Evolutionary conservation across 73 alveolate species (phyloP).

Genomic region (Symbiodinium natans): DNA sequence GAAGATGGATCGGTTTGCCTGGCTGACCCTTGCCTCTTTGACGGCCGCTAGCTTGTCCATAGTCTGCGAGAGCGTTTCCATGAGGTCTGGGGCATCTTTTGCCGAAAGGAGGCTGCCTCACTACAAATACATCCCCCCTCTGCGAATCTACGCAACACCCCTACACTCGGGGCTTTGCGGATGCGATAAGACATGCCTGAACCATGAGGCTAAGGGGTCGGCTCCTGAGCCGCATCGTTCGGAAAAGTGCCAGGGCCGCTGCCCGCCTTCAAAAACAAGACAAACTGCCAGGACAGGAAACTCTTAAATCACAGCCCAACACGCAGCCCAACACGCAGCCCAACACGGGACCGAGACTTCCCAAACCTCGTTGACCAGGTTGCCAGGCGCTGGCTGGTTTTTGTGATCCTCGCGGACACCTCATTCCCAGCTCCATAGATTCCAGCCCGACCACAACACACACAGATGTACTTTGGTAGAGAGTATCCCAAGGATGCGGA

Average conservation of each 20-base stretch:
- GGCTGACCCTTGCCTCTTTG: background rate
- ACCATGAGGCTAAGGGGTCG: background rate
- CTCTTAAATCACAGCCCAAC: too few relatives aligned
- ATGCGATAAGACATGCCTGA: background rate
- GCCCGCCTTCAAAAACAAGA: slow-evolving; percentile 76
- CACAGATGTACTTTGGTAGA: too few relatives aligned
- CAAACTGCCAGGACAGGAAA: too few relatives aligned
- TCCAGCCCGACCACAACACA: too few relatives aligned
- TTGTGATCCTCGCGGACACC: slow-evolving; percentile 45
- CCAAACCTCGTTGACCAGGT: slow-evolving; percentile 51
- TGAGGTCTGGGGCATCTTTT: slow-evolving; percentile 63
- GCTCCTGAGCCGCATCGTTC: slow-evolving; percentile 63
- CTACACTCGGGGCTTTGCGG: background rate
- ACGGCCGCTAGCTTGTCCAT: slow-evolving; percentile 36
- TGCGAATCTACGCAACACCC: background rate
- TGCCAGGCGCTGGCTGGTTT: slow-evolving; percentile 47
- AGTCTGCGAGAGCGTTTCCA: slow-evolving; percentile 62
- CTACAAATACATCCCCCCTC: background rate
- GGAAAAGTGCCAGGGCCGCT: slow-evolving; percentile 65
- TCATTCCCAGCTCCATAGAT: background rate
- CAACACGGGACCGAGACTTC: too few relatives aligned
- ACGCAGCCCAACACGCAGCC: too few relatives aligned
- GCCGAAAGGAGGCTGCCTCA: slow-evolving; percentile 57
- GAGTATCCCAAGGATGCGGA: too few relatives aligned
- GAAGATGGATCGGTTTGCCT: background rate